A percentile compares a stretch with the other conserved stretches of the same genome.
Conservation (phyloP, 2,329 filamentous ascomycete species). For the Periconia sp. region DNA sequence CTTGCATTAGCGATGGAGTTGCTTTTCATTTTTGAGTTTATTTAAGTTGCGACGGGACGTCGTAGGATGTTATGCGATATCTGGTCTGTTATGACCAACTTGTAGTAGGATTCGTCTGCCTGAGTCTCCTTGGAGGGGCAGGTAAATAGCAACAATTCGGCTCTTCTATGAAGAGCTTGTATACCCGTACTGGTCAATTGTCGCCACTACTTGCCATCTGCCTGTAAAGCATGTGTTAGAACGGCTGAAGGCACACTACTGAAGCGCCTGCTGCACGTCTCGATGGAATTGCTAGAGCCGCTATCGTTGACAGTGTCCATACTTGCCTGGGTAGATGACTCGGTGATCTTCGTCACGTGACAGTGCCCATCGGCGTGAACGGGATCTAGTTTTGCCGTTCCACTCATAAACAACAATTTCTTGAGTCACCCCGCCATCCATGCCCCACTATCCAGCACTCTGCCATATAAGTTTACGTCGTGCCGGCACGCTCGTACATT, state of each 20-base stretch:
- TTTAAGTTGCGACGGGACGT: not conserved
- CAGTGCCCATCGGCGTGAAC: constrained; percentile 1
- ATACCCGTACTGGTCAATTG: no score
- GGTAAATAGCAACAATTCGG: constrained; percentile 20
- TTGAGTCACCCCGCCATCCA: constrained; percentile 29
- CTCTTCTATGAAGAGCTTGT: constrained; percentile 10
- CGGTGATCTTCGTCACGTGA: no score
- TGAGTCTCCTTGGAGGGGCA: constrained; percentile 2
- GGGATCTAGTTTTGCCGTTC: constrained; percentile 15
- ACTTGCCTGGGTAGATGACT: no score
- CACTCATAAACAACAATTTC: constrained; percentile 20
- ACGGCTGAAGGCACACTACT: no score
- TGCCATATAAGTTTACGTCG: constrained; percentile 19
- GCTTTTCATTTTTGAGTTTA: constrained; percentile 2
- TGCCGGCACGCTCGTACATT: constrained; percentile 21
- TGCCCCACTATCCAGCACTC: constrained; percentile 22
- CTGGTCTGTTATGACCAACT: no score
- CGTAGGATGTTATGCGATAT: no score
- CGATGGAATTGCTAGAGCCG: no score
- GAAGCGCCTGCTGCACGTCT: no score
- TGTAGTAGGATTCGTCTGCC: constrained; percentile 23
- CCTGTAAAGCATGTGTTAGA: no score
- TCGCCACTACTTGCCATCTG: no score
- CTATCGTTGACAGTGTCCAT: no score
- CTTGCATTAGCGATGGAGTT: constrained; percentile 42